Evolutionary conservation across 345 rosid species (phyloP).

Genomic region (Gossypium bickii): DNA sequence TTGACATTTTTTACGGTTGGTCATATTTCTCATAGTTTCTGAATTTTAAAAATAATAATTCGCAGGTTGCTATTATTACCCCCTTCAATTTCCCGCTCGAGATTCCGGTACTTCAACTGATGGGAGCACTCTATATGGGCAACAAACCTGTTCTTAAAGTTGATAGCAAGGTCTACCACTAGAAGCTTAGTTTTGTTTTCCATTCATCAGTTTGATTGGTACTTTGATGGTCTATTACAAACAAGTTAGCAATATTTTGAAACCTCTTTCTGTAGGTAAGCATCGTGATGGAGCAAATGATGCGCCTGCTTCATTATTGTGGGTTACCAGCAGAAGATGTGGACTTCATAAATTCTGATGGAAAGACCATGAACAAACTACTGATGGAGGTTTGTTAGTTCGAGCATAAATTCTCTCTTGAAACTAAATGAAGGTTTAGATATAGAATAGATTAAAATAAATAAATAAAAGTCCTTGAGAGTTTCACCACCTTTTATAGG

Average conservation of each 20-base stretch:
- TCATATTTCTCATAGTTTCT: neutral
- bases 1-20: neutral
- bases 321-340: conserved; percentile 92
- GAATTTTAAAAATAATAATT: neutral
- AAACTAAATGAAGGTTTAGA: neutral
- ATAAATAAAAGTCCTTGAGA: neutral
- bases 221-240: neutral
- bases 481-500: neutral
- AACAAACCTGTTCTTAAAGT: conserved; percentile 93
- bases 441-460: neutral
- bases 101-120: conserved; percentile 93
- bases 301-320: conserved; percentile 80
- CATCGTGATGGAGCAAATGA: conserved; percentile 98
- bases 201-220: neutral
- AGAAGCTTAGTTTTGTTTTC: neutral
- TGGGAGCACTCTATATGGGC: conserved; percentile 99
- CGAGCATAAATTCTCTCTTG: neutral
- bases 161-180: conserved; percentile 75
- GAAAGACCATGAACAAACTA: conserved; percentile 86
- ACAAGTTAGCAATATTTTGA: neutral
- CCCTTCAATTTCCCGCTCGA: conserved; percentile 97
- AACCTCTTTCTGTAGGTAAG: conserved; percentile 51
- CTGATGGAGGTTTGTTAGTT: conserved; percentile 66
- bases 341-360: conserved; percentile 92
- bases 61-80: conserved; percentile 88